Base-by-base conservation (phyloP, 768 basidiomycete species). In the Suillus variegatus region DNA sequence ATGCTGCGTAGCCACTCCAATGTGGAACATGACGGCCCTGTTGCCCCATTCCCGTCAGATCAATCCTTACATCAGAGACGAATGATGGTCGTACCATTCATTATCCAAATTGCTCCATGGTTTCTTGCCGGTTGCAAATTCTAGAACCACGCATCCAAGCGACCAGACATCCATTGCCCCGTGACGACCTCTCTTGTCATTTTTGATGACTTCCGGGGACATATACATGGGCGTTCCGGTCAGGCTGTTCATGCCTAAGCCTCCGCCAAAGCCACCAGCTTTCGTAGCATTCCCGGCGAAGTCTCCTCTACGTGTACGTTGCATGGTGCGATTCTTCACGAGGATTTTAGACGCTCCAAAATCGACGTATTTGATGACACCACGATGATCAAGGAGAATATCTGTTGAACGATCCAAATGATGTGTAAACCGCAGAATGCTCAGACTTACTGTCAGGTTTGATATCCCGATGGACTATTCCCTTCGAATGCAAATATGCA, bases 1-100 rank as follows among this genome's bases (percentile, higher is more conserved):
- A 72, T 97, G 95, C 70, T 99, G 92, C 4, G 95, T 97, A 8
- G 96, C 93, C 54, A 97, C 94, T 54, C 97, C 97, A 64, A 98
- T 97, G 74, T 97, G 95, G 82, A 97, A 99, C 97, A 98, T 98
- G 79, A 98, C 97, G n/a, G 97, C 96, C 96, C 96, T 97, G 71
- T 62, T 32, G 12, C 10, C 25, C 25, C 20, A 4, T 12, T 32
- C 43, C 41, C 12, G 6, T 56, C 47, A 52, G 14, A 7, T n/a
- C 49, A 7, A 14, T 40, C 52, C 28, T 51, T 35, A 8, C 64
- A 49, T 62, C n/a, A 56, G 9, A 43, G 38, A 18, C 12, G 25
- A 12, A 60, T 6, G 6, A 60, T 60, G 35, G 13, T 67, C 86
- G 67, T 68, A 95, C 97, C 97, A 99, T 85, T 99, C 97, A 70